Conservation (phyloP, 257 asterid genomes). For the Paulownia fortunei region DNA sequence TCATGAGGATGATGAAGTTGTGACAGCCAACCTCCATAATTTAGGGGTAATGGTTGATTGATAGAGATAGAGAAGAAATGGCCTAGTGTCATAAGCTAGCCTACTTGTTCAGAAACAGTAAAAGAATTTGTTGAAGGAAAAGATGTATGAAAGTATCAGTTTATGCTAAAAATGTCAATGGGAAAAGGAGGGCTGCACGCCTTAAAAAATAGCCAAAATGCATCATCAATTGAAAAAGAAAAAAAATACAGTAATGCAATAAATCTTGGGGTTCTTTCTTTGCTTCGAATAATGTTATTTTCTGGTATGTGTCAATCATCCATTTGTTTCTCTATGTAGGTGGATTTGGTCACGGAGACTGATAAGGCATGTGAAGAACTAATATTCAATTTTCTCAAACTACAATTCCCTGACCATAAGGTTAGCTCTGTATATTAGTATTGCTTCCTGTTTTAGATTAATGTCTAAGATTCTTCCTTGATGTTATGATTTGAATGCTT, state of each 20-base stretch:
- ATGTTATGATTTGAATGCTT: neutral
- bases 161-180: neutral
- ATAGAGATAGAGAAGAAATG: neutral
- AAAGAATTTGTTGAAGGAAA: constrained; percentile 6
- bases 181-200: neutral
- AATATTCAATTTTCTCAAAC: constrained; percentile 68
- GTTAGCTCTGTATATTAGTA: constrained; percentile 37
- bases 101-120: neutral
- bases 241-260: neutral
- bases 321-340: constrained; percentile 49
- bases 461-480: constrained; percentile 5
- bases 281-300: neutral
- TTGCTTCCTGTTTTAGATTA: neutral
- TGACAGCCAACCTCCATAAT: neutral
- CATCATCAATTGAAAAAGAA: neutral
- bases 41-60: neutral
- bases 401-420: constrained; percentile 74
- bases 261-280: neutral
- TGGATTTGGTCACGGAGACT: constrained; percentile 96
- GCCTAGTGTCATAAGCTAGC: neutral
- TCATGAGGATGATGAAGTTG: neutral
- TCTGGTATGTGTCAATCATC: neutral
- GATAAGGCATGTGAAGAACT: constrained; percentile 91
- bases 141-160: neutral
- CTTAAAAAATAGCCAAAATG: neutral